These are phyloP conservation scores for Chernovozyma sophiae-reginae DNA, from an alignment of 1,139 yeast species.

Conservation along the genomic window DNA sequence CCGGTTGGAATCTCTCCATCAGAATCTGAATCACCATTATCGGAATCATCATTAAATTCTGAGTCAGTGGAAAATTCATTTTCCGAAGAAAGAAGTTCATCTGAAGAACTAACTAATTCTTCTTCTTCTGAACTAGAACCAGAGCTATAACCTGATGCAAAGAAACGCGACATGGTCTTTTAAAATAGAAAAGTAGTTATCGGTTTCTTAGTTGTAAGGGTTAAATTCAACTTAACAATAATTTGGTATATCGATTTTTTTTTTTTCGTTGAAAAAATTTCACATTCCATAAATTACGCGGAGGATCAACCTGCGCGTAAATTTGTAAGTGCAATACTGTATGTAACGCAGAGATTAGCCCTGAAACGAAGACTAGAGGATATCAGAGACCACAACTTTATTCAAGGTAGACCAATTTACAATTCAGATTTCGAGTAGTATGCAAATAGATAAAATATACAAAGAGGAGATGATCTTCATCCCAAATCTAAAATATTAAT, in stretches of 20 bases:
- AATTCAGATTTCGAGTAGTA: no score
- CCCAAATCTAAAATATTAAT: no score
- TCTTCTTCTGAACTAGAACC: constrained; percentile 76
- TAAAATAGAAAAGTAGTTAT: neutral
- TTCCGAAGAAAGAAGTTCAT: constrained; percentile 50
- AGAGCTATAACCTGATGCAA: constrained; percentile 59
- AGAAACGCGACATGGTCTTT: constrained; percentile 65
- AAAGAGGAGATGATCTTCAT: no score
- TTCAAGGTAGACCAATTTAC: no score
- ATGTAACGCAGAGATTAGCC: no score
- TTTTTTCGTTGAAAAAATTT: constrained; percentile 5
- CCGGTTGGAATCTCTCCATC: constrained; percentile 47
- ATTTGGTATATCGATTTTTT: no score
- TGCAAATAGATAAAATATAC: no score
- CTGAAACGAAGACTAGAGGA: no score
- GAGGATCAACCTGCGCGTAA: constrained; percentile 3
- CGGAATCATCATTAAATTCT: constrained; percentile 34
- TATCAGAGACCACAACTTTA: no score
- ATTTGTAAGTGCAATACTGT: no score
- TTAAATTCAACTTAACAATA: neutral
- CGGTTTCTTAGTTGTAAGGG: constrained; percentile 1
- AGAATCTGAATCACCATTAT: constrained; percentile 35
- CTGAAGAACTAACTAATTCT: constrained; percentile 66
- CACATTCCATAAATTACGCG: constrained; percentile 9
- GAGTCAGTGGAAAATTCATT: constrained; percentile 38